Conservation (phyloP, 305 asterid genomes). For the Andrographis paniculata region DNA sequence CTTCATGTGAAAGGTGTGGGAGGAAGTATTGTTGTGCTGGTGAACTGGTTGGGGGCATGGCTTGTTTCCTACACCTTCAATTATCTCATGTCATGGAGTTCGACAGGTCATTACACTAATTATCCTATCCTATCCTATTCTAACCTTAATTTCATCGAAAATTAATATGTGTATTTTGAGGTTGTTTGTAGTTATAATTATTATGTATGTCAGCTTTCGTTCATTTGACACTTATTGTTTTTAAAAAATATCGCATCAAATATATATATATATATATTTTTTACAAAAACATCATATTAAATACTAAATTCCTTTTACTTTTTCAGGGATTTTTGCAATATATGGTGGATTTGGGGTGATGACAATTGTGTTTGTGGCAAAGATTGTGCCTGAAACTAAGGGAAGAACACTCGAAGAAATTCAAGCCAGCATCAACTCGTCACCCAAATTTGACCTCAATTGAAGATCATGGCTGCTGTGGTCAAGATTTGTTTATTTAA, state of each 20-base stretch:
- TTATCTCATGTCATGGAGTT: slow-evolving; percentile 81
- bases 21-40: slow-evolving; percentile 75
- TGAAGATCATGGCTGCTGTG: no score
- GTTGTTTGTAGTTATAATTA: no score
- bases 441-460: no score
- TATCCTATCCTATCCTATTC: no score
- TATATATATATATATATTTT: no score
- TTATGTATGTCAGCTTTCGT: no score
- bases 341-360: slow-evolving; percentile 46
- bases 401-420: slow-evolving; percentile 79
- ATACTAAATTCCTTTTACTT: background rate
- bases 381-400: slow-evolving; percentile 76
- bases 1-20: slow-evolving; percentile 73
- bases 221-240: background rate
- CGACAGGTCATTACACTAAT: no score
- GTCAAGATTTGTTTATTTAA: no score
- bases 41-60: slow-evolving; percentile 97
- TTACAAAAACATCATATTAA: background rate
- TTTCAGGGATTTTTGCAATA: slow-evolving; percentile 45
- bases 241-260: background rate
- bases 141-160: no score
- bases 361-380: slow-evolving; percentile 50
- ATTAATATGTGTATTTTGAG: no score
- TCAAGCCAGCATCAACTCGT: slow-evolving; percentile 39
- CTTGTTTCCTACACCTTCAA: slow-evolving; percentile 78